Evolutionary conservation across 1,284 basidiomycete genomes (phyloP).

Genomic region (Leccinum subrobustum): DNA sequence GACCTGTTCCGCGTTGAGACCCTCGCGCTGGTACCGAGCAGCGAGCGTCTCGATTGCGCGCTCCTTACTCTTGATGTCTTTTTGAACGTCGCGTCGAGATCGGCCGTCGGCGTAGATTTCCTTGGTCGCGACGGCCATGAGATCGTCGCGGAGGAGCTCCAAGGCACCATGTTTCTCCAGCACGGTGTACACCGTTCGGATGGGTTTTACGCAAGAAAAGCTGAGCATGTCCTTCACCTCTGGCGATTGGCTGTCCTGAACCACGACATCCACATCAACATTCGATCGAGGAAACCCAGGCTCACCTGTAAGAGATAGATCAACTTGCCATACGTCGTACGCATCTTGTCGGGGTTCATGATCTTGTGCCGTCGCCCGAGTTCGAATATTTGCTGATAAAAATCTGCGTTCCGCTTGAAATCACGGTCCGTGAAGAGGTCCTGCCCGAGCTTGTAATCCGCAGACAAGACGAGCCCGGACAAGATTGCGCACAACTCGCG

Average conservation of each 20-base stretch:
- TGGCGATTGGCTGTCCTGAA: slow-evolving; percentile 71
- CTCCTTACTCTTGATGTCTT: slow-evolving; percentile 77
- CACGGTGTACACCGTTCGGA: slow-evolving; percentile 67
- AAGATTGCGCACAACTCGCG: slow-evolving; percentile 81
- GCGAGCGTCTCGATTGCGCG: slow-evolving; percentile 75
- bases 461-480: slow-evolving; percentile 73
- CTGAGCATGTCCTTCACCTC: slow-evolving; percentile 74
- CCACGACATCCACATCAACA: slow-evolving; percentile 4
- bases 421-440: slow-evolving; percentile 76
- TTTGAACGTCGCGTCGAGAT: slow-evolving; percentile 69
- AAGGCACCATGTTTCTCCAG: slow-evolving; percentile 62
- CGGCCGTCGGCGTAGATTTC: slow-evolving; percentile 76
- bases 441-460: slow-evolving; percentile 83
- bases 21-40: slow-evolving; percentile 54
- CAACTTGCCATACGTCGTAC: slow-evolving; percentile 82
- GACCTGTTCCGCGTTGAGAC: slow-evolving; percentile 52
- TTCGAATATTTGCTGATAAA: slow-evolving; percentile 76
- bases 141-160: slow-evolving; percentile 69
- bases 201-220: slow-evolving; percentile 73
- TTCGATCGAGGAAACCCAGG: slow-evolving; percentile 3
- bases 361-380: slow-evolving; percentile 82
- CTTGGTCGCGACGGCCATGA: slow-evolving; percentile 68
- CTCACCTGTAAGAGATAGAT: slow-evolving; percentile 76
- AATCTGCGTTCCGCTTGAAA: slow-evolving; percentile 71
- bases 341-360: slow-evolving; percentile 85